Evolutionary conservation across 768 basidiomycete species (phyloP).

Genomic region (Termitomyces sp.): DNA sequence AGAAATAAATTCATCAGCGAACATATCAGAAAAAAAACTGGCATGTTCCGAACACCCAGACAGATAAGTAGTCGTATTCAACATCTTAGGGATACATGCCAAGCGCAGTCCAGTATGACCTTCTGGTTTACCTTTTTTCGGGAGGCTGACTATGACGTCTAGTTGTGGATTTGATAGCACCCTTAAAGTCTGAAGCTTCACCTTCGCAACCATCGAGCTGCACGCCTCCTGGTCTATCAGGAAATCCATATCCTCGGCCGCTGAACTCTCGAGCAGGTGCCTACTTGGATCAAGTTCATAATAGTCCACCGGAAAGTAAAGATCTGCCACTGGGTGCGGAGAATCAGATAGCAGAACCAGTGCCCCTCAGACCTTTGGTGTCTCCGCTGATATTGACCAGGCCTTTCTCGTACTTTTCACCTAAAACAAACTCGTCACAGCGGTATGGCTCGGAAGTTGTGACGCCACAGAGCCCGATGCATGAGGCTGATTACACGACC

Average conservation of each 20-base stretch:
- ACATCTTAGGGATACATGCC: slow-evolving; percentile 47
- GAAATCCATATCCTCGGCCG: slow-evolving; percentile 9
- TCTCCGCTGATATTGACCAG: neutral
- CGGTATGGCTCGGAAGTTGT: neutral
- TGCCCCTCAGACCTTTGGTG: neutral
- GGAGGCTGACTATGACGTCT: neutral
- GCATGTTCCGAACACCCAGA: slow-evolving; percentile 47
- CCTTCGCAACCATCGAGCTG: slow-evolving; percentile 9
- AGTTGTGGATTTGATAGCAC: slow-evolving; percentile 19
- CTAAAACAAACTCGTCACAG: neutral
- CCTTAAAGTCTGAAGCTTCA: neutral
- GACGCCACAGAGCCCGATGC: neutral
- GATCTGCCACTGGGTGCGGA: neutral
- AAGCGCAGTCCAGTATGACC: slow-evolving; percentile 19
- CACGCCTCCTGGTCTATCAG: slow-evolving; percentile 17
- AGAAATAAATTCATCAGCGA: slow-evolving; percentile 60
- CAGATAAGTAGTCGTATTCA: slow-evolving; percentile 57
- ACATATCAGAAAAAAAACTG: slow-evolving; percentile 45
- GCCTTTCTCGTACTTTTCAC: neutral
- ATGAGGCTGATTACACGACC: neutral
- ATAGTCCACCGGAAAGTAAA: neutral
- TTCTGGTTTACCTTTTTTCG: neutral
- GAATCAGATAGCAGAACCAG: neutral
- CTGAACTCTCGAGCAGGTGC: neutral
- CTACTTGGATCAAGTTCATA: neutral